Conservation (phyloP, 352 stramenopile genomes). For the Pseudoperonospora humuli region DNA sequence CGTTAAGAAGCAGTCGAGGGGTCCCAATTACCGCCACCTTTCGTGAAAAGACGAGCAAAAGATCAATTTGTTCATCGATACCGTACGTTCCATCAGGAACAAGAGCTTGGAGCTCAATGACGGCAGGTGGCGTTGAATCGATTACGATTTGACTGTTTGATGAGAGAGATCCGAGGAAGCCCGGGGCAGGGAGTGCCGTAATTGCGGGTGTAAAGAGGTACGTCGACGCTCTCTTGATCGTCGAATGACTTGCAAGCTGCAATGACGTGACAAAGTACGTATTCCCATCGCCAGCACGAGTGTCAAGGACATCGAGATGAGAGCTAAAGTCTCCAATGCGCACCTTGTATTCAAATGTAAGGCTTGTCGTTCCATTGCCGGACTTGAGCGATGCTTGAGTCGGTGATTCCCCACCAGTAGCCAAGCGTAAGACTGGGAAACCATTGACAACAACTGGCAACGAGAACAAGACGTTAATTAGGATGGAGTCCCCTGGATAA, state of each 20-base stretch:
- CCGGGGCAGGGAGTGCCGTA: slow-evolving; percentile 37
- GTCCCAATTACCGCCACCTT: slow-evolving; percentile 33
- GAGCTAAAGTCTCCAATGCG: slow-evolving; percentile 28
- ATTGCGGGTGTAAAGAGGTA: slow-evolving; percentile 35
- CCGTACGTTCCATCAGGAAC: slow-evolving; percentile 56
- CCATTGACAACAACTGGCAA: slow-evolving; percentile 56
- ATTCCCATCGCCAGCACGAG: slow-evolving; percentile 24
- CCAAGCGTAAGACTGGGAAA: slow-evolving; percentile 31
- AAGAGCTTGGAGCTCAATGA: slow-evolving; percentile 35
- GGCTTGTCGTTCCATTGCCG: slow-evolving; percentile 34
- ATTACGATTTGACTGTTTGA: slow-evolving; percentile 29
- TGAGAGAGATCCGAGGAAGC: slow-evolving; percentile 39
- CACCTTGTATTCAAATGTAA: slow-evolving; percentile 50
- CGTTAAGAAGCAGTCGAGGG: slow-evolving; percentile 48
- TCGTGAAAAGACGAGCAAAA: slow-evolving; percentile 52
- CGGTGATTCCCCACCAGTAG: slow-evolving; percentile 2
- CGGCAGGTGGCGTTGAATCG: slow-evolving; percentile 36
- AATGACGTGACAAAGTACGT: slow-evolving; percentile 50
- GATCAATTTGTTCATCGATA: slow-evolving; percentile 38
- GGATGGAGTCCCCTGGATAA: slow-evolving; percentile 45
- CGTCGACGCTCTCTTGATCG: slow-evolving; percentile 46
- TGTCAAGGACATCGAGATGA: slow-evolving; percentile 43
- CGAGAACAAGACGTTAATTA: slow-evolving; percentile 51
- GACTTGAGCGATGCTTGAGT: slow-evolving; percentile 19
- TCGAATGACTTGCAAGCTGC: slow-evolving; percentile 16